phyloP scores from a whole-genome alignment of 306 rosid species.

The Prunus mongolica region DNA sequence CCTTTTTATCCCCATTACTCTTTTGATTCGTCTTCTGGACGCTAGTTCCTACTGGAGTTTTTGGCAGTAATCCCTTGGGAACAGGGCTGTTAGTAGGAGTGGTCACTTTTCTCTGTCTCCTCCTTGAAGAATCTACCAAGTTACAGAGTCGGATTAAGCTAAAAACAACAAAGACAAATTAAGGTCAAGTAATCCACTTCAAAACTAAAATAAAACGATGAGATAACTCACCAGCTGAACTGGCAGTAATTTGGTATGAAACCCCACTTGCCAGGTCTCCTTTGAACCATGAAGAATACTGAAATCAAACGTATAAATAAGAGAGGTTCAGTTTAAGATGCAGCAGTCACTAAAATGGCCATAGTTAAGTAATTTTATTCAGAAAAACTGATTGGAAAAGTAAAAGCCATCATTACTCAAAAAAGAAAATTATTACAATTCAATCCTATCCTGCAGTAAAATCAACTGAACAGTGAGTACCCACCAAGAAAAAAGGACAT shows the following conservation, averaged over 20 bases:
- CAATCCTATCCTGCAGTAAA: not conserved
- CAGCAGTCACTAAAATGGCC: not conserved
- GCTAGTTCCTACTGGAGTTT: slow-evolving; percentile 31
- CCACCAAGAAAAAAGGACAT: not conserved
- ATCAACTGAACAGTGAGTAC: not conserved
- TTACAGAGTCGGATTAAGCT: not conserved
- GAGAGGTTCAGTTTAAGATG: slow-evolving; percentile 13
- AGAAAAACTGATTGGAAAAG: not conserved
- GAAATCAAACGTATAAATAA: slow-evolving; percentile 20
- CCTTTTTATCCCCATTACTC: slow-evolving; percentile 39
- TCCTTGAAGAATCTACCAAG: slow-evolving; percentile 60
- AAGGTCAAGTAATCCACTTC: slow-evolving; percentile 2
- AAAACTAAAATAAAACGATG: not conserved
- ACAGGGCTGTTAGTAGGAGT: slow-evolving; percentile 41
- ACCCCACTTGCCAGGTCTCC: slow-evolving; percentile 39
- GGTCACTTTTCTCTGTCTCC: slow-evolving; percentile 51
- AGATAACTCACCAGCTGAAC: slow-evolving; percentile 57
- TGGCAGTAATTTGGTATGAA: slow-evolving; percentile 42
- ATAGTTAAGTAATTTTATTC: slow-evolving; percentile 3
- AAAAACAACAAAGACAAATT: not conserved
- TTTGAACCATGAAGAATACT: slow-evolving; percentile 55
- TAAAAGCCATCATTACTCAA: not conserved
- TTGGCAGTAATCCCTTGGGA: slow-evolving; percentile 55
- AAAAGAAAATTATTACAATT: not conserved
- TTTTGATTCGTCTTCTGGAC: slow-evolving; percentile 37